Evolutionary conservation across 371 early-diverging fungal species (phyloP), one percentile per base, ranked within the genome.

Genomic region (Syncephalastrum contaminatum): DNA sequence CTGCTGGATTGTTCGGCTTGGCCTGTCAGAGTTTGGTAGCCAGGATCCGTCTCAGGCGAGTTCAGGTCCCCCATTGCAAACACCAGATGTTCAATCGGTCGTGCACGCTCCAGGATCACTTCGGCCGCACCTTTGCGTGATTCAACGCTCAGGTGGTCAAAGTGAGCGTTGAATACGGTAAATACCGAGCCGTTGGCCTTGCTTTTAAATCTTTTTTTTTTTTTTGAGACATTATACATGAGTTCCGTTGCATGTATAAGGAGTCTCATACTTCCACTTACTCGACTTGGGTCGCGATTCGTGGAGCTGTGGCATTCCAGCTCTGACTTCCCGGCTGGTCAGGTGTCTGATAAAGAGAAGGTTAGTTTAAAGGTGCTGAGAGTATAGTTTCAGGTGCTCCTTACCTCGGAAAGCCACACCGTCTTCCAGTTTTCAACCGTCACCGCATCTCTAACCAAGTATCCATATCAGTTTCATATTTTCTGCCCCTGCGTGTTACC

Each of bases 331-430:
- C 74, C 1, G 63, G 60, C 36, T 53, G 42, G 0, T 72, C 69
- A 20, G 77, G 77, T 41, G 63, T 58, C 76, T 75, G 49, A 10
- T 15, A 10, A 27, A 7, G 22, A 30, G 27, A 43, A 25, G 22
- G 48, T 43, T 41, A 56, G 41, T 44, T 27, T 52, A 14, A 46
- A 5, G 53, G 42, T 21, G 15, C 39, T 18, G 16, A 12, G 27
- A n/a, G 21, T 30, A 22, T 27, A 1, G 42, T 46, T 40, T 25
- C 14, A 15, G 20, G 5, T 51, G 19, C 47, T 30, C 19, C 54
- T 24, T 66, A 70, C 76, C 63, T 74, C 64, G 4, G 78, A 77
- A 22, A 77, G 53, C 78, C 78, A 77, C 15, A 72, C 43, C 2
- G 68, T 66, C n/a, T 68, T 70, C 66, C 62, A 67, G 15, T 52